Evolutionary conservation across 192 early-diverging fungal species (phyloP).

Genomic region (Globomyces pollinis-pini): DNA sequence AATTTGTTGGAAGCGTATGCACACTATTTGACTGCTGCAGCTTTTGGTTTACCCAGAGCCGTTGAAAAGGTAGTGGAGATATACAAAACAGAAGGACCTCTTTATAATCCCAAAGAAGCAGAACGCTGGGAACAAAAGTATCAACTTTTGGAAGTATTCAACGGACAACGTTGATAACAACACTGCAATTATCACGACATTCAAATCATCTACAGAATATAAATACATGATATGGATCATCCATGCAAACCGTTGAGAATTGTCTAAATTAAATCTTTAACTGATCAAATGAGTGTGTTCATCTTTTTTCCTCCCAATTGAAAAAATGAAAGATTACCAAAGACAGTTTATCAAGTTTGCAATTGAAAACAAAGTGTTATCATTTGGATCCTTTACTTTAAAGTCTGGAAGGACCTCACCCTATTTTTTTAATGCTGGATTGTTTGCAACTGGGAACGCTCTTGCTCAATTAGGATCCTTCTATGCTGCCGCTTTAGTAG

Average conservation of each 20-base stretch:
- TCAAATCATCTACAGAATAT: neutral
- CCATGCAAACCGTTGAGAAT: neutral
- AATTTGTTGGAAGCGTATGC: no score
- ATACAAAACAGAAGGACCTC: no score
- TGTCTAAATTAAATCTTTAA: neutral
- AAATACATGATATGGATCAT: neutral
- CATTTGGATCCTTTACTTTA: constrained; percentile 84
- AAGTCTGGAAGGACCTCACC: constrained; percentile 90
- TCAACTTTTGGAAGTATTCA: neutral
- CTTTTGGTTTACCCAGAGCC: no score
- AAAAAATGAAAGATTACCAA: constrained; percentile 56
- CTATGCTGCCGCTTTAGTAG: constrained; percentile 81
- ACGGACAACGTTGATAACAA: neutral
- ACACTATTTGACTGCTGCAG: no score
- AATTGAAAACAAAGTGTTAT: constrained; percentile 73
- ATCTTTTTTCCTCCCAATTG: neutral
- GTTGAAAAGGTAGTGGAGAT: no score
- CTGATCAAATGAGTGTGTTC: neutral
- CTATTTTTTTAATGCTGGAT: constrained; percentile 97
- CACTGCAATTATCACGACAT: neutral
- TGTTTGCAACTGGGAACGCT: constrained; percentile 85
- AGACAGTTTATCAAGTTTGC: constrained; percentile 90
- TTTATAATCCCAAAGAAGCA: no score
- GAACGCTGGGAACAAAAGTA: no score
- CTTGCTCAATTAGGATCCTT: constrained; percentile 76